A percentile compares a stretch with the other conserved stretches of the same genome.
Conservation (phyloP, 1,284 basidiomycete genomes). For the Laetiporus sulphureus region DNA sequence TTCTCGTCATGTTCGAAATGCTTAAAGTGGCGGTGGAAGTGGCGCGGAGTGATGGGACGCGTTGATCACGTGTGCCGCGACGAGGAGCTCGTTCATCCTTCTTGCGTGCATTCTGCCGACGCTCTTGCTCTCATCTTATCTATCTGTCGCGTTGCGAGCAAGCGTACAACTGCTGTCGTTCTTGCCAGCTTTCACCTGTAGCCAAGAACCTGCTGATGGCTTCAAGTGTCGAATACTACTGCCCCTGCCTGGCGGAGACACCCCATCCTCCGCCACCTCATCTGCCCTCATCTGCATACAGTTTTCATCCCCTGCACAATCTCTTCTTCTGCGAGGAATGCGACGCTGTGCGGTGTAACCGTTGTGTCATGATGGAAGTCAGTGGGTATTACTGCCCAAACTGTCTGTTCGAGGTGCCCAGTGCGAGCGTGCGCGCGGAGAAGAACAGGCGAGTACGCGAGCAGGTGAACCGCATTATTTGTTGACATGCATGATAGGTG, state of each 20-base stretch:
- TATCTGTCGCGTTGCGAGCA: too few species aligned
- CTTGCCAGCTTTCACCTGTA: too few species aligned
- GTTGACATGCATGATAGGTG: constrained; percentile 51
- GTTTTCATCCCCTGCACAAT: constrained; percentile 76
- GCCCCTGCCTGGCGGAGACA: constrained; percentile 57
- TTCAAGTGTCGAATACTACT: constrained; percentile 62
- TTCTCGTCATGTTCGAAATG: too few species aligned
- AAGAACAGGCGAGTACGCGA: constrained; percentile 71
- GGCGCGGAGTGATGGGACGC: too few species aligned
- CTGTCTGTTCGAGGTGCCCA: constrained; percentile 98
- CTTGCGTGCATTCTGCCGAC: too few species aligned
- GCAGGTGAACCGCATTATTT: not conserved
- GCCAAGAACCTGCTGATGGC: too few species aligned
- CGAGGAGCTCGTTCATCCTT: too few species aligned
- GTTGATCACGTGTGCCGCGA: too few species aligned
- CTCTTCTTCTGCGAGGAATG: constrained; percentile 99
- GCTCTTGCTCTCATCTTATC: too few species aligned
- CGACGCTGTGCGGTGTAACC: constrained; percentile 88
- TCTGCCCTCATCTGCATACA: constrained; percentile 63
- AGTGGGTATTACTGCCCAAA: constrained; percentile 97
- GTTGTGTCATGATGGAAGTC: constrained; percentile 89
- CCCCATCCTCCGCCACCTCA: constrained; percentile 69
- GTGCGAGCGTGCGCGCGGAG: constrained; percentile 91
- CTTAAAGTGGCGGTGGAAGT: too few species aligned
- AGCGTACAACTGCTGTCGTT: too few species aligned